Evolutionary conservation across 371 early-diverging fungal species (phyloP).

Genomic region (Apophysomyces trapeziformis): DNA sequence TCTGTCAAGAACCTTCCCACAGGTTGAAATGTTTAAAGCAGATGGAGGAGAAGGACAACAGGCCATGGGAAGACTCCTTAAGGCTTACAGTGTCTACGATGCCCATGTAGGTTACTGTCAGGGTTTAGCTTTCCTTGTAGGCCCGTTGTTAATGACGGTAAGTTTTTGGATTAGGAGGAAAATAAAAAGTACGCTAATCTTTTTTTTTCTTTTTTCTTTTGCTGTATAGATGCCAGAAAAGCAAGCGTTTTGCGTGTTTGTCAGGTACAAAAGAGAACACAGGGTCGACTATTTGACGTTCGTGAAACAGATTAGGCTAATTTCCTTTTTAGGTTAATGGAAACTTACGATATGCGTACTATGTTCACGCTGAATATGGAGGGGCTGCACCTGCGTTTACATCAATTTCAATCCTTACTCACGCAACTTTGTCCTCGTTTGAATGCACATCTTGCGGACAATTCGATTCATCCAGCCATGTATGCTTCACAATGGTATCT

Average conservation of each 20-base stretch:
- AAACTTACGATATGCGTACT: conserved; percentile 80
- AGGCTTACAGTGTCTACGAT: conserved; percentile 92
- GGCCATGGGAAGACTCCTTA: conserved; percentile 80
- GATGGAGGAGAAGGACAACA: conserved; percentile 88
- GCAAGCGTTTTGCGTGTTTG: conserved; percentile 90
- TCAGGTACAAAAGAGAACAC: conserved; percentile 56
- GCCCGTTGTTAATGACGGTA: conserved; percentile 88
- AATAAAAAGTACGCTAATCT: neutral
- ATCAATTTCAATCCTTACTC: conserved; percentile 86
- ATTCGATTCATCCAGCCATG: conserved; percentile 85
- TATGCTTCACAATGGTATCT: conserved; percentile 95
- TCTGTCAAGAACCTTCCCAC: conserved; percentile 90
- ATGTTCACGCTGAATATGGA: conserved; percentile 89
- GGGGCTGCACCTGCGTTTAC: conserved; percentile 83
- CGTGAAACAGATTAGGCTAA: neutral
- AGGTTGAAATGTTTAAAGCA: conserved; percentile 79
- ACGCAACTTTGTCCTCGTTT: conserved; percentile 80
- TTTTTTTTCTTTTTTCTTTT: neutral
- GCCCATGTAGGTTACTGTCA: conserved; percentile 96
- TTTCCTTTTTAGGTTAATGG: conserved; percentile 73
- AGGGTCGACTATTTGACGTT: neutral
- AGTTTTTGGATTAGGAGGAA: conserved; percentile 32
- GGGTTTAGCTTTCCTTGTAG: conserved; percentile 92
- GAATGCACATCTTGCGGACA: conserved; percentile 70
- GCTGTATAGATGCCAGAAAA: conserved; percentile 81